Base-by-base conservation (phyloP, 192 early-diverging fungal genomes). In the Coemansia sp. region DNA sequence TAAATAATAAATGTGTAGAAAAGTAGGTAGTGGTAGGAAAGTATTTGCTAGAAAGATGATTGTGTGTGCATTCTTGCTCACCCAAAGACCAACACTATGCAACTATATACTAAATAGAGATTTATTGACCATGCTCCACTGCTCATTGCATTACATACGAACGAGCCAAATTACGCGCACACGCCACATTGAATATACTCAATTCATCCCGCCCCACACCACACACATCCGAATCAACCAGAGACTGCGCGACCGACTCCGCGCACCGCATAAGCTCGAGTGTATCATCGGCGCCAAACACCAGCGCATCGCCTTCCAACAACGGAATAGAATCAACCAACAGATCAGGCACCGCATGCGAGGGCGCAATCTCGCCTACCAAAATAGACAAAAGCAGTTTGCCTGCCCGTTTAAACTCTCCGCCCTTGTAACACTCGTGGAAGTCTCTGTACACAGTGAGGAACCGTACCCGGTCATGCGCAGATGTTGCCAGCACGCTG, bases 191-290 rank as follows among this genome's bases (percentile, higher is more conserved):
- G 38, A 79, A 73, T n/a, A 73, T 60, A 6, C 48, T 53, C 47
- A 73, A 18, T 58, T 79, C 69, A 47, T 63, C 49, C 3, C 57
- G 46, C 10, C 58, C 68, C 9, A 54, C 10, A 47, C n/a, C 17
- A 17, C 44, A 6, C 14, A 5, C n/a, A 26, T 53, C 15, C 8
- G 24, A 5, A 53, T 23, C 52, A 21, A 21, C 37, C 54, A 31
- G 56, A 49, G 34, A 26, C 25, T 52, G 61, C 20, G 58, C 58
- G 15, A 84, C 42, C 23, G 86, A 74, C 59, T 90, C 89, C 9
- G 87, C 69, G 69, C 84, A 82, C 44, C 83, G 71, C 87, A 90
- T 86, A 47, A 90, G 65, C 63, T 83, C 89, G 20, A 79, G 72
- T 1, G 87, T 90, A 14, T 86, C 82, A 2, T 77, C 64, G 0